Evolutionary conservation across 352 stramenopile genomes (phyloP), one percentile per base, ranked within the genome.

Genomic region (Pythium angustatum): DNA sequence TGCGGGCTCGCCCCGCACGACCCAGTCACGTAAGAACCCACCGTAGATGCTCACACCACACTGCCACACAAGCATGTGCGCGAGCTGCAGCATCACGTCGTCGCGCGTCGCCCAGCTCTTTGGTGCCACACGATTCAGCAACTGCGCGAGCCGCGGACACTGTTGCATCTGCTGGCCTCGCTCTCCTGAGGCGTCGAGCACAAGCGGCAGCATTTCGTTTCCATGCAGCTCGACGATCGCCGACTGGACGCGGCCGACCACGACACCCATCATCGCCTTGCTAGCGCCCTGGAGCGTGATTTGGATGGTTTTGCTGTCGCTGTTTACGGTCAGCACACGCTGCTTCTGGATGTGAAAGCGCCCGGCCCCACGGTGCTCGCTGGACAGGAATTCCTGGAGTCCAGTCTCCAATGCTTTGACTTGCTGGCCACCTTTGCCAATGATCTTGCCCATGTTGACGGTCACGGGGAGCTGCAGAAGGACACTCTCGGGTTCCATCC

Each of bases 21-120:
- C 58, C 68, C 68, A 76, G 48, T 76, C 68, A 10, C 68, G 68
- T 8, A 76, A 8, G 36, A 76, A 76, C 2, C 68, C 64, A 4
- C 58, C 68, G 30, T 72, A 64, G 33, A 72, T 62, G 19, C 52
- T 66, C 2, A 31, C 51, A 19, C 55, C 27, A 36, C 43, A 56
- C 8, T 36, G 22, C 68, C 68, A 75, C 22, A 75, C 47, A 8
- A 75, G 50, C 5, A 43, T 27, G 61, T 75, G 58, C 1, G 54
- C 64, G 2, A 72, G 15, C 33, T 75, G 68, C 5, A 75, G 63
- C 63, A 75, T 66, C 4, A 72, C 53, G 27, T 75, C 68, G 21
- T 75, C 58, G 9, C 68, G 64, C 19, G 50, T 58, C 10, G 50
- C 17, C n/a, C 68, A 75, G 11, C n/a, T 27, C 0, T 40, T 45